These are phyloP conservation scores for Gyromitra esculenta DNA, from an alignment of 2,329 filamentous ascomycete species.

Conservation along the genomic window DNA sequence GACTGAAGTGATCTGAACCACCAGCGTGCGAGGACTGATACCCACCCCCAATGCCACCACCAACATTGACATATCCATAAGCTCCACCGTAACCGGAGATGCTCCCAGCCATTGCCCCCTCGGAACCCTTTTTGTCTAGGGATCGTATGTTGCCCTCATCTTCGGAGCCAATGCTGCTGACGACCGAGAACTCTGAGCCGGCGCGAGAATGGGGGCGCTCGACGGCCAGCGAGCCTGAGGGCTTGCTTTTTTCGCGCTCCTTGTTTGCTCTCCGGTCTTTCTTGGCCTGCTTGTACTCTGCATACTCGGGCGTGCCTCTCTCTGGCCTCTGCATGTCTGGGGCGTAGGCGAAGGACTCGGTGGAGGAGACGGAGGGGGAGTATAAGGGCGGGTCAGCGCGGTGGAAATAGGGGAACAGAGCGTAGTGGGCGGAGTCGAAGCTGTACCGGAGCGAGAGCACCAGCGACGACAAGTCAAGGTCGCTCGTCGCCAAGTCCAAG, in stretches of 20 bases:
- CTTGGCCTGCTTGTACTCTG: constrained; percentile 53
- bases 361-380: constrained; percentile 41
- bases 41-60: constrained; percentile 25
- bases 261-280: constrained; percentile 43
- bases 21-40: constrained; percentile 37
- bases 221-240: constrained; percentile 30
- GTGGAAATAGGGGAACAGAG: constrained; percentile 45
- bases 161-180: constrained; percentile 32
- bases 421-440: constrained; percentile 42
- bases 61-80: constrained; percentile 29
- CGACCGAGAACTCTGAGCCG: constrained; percentile 39
- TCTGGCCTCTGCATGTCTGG: constrained; percentile 50
- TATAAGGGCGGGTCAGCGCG: constrained; percentile 24
- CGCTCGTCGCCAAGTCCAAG: constrained; percentile 46
- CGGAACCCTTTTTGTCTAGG: constrained; percentile 20
- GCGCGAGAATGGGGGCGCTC: constrained; percentile 40
- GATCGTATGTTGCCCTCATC: constrained; percentile 36
- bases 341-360: constrained; percentile 38
- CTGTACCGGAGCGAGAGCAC: constrained; percentile 43
- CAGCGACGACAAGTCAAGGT: constrained; percentile 46
- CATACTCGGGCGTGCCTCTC: constrained; percentile 53
- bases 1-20: constrained; percentile 27
- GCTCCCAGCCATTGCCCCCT: constrained; percentile 29
- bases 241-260: constrained; percentile 36
- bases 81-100: constrained; percentile 35